Evolutionary conservation across 352 stramenopile genomes (phyloP).

Genomic region (Thraustochytrium sp.): DNA sequence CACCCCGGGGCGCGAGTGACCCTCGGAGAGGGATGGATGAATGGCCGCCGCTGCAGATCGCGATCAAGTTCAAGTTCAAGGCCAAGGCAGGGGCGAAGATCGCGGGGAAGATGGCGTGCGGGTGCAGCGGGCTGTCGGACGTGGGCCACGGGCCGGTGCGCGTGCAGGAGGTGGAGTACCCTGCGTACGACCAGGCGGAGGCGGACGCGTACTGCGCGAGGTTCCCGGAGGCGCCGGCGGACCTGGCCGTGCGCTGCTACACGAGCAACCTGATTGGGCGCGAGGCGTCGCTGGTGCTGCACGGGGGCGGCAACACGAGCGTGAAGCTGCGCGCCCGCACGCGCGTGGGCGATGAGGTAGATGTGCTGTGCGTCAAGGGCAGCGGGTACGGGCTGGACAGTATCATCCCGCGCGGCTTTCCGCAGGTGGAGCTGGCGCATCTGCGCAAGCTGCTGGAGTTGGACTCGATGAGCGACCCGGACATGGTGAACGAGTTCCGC

Average conservation of each 20-base stretch:
- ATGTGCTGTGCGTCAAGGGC: conserved; percentile 39
- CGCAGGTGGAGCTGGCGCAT: conserved; percentile 21
- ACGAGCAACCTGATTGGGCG: conserved; percentile 26
- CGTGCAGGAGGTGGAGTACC: neutral
- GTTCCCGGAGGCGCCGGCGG: neutral
- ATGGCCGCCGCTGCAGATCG: no score
- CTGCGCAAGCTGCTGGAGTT: conserved; percentile 14
- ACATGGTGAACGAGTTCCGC: conserved; percentile 41
- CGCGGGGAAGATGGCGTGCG: conserved; percentile 6
- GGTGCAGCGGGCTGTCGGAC: neutral
- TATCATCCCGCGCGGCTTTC: conserved; percentile 39
- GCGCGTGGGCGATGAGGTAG: conserved; percentile 6
- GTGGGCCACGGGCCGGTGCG: neutral
- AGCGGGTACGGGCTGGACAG: conserved; percentile 30
- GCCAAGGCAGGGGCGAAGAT: no score
- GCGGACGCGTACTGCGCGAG: conserved; percentile 3
- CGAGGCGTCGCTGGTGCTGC: conserved; percentile 21
- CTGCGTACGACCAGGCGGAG: conserved; percentile 11
- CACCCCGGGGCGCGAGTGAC: no score
- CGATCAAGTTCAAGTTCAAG: no score
- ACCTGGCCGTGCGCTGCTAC: conserved; percentile 33
- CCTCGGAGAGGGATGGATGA: no score
- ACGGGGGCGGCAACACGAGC: conserved; percentile 35
- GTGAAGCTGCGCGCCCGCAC: neutral
- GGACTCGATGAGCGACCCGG: conserved; percentile 19